Evolutionary conservation across 2,329 filamentous ascomycete genomes (phyloP), one percentile per base, ranked within the genome.

Genomic region (Beauveria medogensis): DNA sequence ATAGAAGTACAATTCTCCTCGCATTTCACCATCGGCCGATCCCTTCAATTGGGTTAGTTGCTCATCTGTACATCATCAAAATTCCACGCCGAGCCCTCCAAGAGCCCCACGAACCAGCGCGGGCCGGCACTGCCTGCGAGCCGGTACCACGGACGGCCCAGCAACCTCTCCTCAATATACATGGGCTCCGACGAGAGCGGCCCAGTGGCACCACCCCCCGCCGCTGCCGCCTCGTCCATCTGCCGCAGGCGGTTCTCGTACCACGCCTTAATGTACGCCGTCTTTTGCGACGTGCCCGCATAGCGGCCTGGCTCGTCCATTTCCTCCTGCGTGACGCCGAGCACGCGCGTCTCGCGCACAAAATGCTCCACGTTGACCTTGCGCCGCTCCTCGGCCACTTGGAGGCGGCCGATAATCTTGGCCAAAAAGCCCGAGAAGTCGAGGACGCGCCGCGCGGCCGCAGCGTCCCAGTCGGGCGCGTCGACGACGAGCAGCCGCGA

Each of bases 1-100:
- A 37, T 37, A 37, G 34, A 37, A 14, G 34, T 5, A 37, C 12
- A 37, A 14, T 37, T 14, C 72, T 83, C 5, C 82, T 82, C 1
- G 80, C 84, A 70, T 70, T 76, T 37, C 5, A 12, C 34, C 4
- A 37, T 14, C 34, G 14, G 5, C 34, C 34, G 34, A 16, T 12
- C 34, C 4, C 30, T 34, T 48, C 34, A 48, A 12, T 50, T 46
- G 30, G 18, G 18, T 37, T 22, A 8, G 44, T 51, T 61, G 16
- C 44, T 34, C 59, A 56, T 61, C 30, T 34, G 52, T 7, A 62
- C 46, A 56, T 62, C 56, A 28, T 62, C 55, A 61, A 66, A 63
- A 41, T 64, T 68, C 68, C 68, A 69, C 26, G 63, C 59, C 18
- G 63, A 64, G 26, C 65, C 65, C 14, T 64, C 66, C 59, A 70